These are phyloP conservation scores for Ramichloridium luteum DNA, from an alignment of 2,329 filamentous ascomycete species.

Conservation along the genomic window DNA sequence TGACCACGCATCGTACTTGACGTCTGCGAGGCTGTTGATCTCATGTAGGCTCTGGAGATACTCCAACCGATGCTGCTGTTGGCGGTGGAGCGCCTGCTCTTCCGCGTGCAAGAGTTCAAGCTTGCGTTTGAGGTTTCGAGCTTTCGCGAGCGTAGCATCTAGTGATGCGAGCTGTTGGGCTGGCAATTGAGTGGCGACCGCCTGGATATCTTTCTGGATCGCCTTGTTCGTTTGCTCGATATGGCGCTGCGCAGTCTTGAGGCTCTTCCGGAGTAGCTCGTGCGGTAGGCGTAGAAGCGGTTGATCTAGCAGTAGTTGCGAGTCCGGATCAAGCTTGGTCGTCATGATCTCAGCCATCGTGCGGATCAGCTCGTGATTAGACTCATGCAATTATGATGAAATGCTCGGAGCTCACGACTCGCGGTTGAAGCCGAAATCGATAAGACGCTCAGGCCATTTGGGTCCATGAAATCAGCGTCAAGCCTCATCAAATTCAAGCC, in stretches of 20 bases:
- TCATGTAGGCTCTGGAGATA: conserved; percentile 72
- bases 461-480: no score
- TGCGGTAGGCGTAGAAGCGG: conserved; percentile 84
- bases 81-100: conserved; percentile 62
- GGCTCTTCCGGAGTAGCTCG: conserved; percentile 87
- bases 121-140: conserved; percentile 81
- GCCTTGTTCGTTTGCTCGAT: conserved; percentile 59
- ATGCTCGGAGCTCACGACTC: no score
- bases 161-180: conserved; percentile 67
- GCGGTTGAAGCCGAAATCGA: no score
- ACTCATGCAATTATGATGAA: no score
- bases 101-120: conserved; percentile 65
- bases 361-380: no score
- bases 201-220: conserved; percentile 46
- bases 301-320: conserved; percentile 76
- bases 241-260: conserved; percentile 69
- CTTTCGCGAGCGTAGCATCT: conserved; percentile 72
- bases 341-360: conserved; percentile 37
- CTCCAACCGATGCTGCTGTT: conserved; percentile 61
- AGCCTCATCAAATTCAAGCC: no score
- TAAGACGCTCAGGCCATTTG: no score
- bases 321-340: conserved; percentile 59
- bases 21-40: conserved; percentile 73
- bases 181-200: conserved; percentile 41
- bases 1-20: conserved; percentile 88